Percentiles rank a stretch among this genome's conserved stretches.
phyloP scores from a whole-genome alignment of 2,329 filamentous ascomycete species.

The Fusarium praegraminearum region DNA sequence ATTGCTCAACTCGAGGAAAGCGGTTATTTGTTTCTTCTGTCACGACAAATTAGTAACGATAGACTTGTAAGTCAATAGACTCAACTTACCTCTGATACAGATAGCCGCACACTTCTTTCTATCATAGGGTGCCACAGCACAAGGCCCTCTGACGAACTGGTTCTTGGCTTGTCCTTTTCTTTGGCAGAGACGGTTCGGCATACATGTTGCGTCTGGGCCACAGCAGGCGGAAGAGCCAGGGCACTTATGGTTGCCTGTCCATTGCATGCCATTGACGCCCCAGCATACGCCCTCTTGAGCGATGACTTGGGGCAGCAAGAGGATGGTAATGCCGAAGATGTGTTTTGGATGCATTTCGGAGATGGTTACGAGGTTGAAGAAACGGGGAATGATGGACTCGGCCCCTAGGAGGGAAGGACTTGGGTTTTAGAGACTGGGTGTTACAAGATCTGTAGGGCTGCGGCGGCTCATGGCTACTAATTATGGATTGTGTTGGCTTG shows the following conservation, averaged over 20 bases:
- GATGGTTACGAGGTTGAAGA: too few species aligned
- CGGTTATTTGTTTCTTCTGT: conserved; percentile 24
- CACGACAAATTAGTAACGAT: neutral
- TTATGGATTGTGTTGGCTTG: neutral
- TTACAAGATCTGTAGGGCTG: neutral
- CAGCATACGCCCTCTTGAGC: neutral
- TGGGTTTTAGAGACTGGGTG: neutral
- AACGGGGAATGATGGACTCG: neutral
- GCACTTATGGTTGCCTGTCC: conserved; percentile 18
- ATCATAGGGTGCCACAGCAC: conserved; percentile 28
- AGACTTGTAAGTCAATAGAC: accelerated
- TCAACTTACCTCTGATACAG: conserved; percentile 26
- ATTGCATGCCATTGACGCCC: conserved; percentile 4
- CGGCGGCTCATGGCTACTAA: neutral
- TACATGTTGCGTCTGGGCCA: conserved; percentile 25
- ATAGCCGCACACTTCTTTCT: conserved; percentile 28
- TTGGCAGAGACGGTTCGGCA: conserved; percentile 36
- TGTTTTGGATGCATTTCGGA: neutral
- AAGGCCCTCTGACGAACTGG: conserved; percentile 35
- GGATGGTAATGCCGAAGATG: accelerated
- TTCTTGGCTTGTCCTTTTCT: conserved; percentile 17
- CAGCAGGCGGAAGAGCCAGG: conserved; percentile 32
- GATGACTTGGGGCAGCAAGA: neutral
- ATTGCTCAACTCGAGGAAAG: conserved; percentile 31
- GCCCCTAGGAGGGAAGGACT: neutral